phyloP scores from a whole-genome alignment of 2,329 filamentous ascomycete genomes.

The Dactylellina cionopaga region DNA sequence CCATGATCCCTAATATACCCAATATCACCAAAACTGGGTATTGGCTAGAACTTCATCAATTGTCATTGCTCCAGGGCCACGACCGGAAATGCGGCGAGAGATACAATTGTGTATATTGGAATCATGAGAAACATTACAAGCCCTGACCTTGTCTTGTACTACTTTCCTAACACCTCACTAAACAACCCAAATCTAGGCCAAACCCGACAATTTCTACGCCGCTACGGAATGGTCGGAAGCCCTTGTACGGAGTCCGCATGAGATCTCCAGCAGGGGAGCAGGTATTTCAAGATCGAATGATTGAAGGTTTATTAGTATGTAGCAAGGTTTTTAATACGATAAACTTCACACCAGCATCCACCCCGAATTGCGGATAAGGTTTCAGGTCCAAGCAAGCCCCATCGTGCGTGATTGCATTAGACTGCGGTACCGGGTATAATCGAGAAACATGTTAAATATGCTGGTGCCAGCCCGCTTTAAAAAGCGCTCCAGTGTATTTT shows the following conservation, averaged over 20 bases:
- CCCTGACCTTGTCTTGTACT: constrained; percentile 22
- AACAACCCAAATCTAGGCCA: constrained; percentile 42
- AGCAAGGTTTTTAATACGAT: constrained; percentile 28
- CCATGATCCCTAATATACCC: not conserved
- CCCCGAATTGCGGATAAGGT: constrained; percentile 42
- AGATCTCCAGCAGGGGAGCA: constrained; percentile 29
- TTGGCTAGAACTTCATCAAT: constrained; percentile 20
- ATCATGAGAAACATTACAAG: too few species aligned
- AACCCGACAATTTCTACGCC: too few species aligned
- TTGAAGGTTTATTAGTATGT: too few species aligned
- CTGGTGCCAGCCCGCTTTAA: not conserved
- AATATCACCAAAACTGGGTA: constrained; percentile 14
- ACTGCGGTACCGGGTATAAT: constrained; percentile 7
- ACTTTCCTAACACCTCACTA: constrained; percentile 42
- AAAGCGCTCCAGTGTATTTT: too few species aligned
- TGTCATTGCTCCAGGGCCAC: constrained; percentile 2
- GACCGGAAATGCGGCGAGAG: too few species aligned
- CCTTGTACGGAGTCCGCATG: too few species aligned
- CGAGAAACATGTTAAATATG: constrained; percentile 33
- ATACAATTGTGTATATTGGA: too few species aligned
- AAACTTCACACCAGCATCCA: constrained; percentile 7
- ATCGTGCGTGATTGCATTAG: constrained; percentile 14
- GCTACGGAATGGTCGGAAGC: too few species aligned
- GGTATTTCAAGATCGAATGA: too few species aligned
- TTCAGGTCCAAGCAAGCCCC: constrained; percentile 12